phyloP scores from a whole-genome alignment of 106 monocot species.

The Alisma plantagoaquatica region DNA sequence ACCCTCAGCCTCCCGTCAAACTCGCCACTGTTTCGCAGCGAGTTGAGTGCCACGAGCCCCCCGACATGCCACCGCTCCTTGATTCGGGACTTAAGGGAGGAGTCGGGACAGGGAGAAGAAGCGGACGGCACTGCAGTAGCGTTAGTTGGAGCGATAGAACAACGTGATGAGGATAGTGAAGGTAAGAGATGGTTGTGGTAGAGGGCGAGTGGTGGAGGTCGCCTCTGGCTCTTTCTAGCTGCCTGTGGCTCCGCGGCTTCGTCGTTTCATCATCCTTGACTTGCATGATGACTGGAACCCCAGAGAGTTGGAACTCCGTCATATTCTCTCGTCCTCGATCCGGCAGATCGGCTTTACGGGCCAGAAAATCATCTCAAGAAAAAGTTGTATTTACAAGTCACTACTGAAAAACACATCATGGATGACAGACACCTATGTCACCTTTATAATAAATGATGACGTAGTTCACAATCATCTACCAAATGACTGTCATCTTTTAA shows the following conservation, averaged over 20 bases:
- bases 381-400: too few relatives aligned
- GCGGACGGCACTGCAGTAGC: constrained; percentile 67
- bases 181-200: too few relatives aligned
- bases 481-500: too few relatives aligned
- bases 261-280: constrained; percentile 17
- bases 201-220: too few relatives aligned
- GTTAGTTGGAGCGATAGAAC: constrained; percentile 71
- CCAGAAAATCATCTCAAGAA: too few relatives aligned
- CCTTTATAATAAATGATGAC: too few relatives aligned
- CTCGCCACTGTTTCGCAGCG: constrained; percentile 76
- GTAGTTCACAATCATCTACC: too few relatives aligned
- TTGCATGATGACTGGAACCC: constrained; percentile 47
- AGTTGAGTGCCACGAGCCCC: constrained; percentile 58
- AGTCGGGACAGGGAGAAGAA: constrained; percentile 37
- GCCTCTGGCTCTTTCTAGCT: constrained; percentile 28
- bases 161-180: too few relatives aligned
- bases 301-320: constrained; percentile 59
- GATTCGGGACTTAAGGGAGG: constrained; percentile 50
- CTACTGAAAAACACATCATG: too few relatives aligned
- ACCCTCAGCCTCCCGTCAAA: constrained; percentile 43
- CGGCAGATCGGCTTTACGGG: too few relatives aligned
- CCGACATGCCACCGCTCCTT: constrained; percentile 60
- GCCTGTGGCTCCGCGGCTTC: neutral
- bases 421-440: too few relatives aligned
- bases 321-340: too few relatives aligned